These are phyloP conservation scores for Pseudogymnoascus pannorum DNA, from an alignment of 2,329 filamentous ascomycete species.

Conservation along the genomic window DNA sequence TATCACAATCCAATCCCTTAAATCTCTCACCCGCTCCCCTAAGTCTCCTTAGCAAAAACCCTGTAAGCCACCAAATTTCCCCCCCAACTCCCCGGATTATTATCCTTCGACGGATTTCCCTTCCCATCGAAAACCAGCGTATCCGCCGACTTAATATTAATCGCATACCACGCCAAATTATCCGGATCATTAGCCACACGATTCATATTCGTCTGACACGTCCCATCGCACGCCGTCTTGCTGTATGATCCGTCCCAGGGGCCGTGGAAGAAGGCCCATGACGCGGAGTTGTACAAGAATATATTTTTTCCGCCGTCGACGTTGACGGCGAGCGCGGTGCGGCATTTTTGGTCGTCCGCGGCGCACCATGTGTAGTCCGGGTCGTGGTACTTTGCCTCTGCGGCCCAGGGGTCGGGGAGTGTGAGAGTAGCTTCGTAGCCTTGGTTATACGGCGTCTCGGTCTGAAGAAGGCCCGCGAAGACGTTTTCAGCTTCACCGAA, in stretches of 20 bases:
- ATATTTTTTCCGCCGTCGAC: constrained; percentile 23
- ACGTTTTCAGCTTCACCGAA: constrained; percentile 49
- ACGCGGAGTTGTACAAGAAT: constrained; percentile 29
- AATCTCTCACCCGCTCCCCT: not conserved
- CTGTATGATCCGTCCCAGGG: not conserved
- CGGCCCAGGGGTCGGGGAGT: constrained; percentile 35
- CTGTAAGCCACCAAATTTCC: not conserved
- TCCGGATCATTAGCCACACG: not conserved
- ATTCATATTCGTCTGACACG: constrained; percentile 6
- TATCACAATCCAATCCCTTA: not conserved
- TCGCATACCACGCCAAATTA: constrained; percentile 1
- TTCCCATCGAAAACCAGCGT: constrained; percentile 3
- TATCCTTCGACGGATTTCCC: not conserved
- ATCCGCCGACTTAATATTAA: constrained; percentile 13
- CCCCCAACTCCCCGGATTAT: constrained; percentile 4
- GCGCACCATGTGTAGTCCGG: constrained; percentile 27
- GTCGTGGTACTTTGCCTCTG: constrained; percentile 23
- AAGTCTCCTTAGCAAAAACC: not conserved
- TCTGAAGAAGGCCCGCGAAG: constrained; percentile 58
- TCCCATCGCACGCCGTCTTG: constrained; percentile 8
- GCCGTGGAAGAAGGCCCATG: constrained; percentile 33
- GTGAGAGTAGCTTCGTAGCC: constrained; percentile 27
- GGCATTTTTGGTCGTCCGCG: constrained; percentile 23
- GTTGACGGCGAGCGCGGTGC: constrained; percentile 22
- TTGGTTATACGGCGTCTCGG: constrained; percentile 66